Evolutionary conservation across 441 rosid genomes (phyloP), one percentile per base, ranked within the genome.

Genomic region (Isatis lusitanica): DNA sequence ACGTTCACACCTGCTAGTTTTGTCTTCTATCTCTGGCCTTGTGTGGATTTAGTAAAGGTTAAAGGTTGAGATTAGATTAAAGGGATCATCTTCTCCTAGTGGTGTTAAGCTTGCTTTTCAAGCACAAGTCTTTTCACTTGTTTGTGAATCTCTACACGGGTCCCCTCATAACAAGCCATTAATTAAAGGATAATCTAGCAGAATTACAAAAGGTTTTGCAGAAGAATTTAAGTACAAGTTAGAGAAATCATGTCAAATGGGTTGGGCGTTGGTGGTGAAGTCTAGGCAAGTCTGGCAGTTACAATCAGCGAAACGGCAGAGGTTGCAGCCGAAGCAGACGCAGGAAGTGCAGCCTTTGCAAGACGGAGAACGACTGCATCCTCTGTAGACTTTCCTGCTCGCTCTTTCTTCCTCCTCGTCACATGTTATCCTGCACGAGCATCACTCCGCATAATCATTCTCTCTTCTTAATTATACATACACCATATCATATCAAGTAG

Each of bases 331-430:
- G 24, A 93, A 93, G 85, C 98, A 96, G 38, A 96, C 98, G 31
- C 98, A 96, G 36, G 98, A 87, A 31, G 98, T 96, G 88, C 99
- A 96, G 6, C 99, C 98, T 76, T 88, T 87, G 83, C 99, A 96
- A 11, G 96, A 86, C 9, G 90, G 89, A 18, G 96, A 85, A 6
- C 93, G 87, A 63, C 70, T 74, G 80, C 99, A 96, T 39, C 99
- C 97, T 78, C 93, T 81, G 78, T 91, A 95, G 7, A 86, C 94
- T 83, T 89, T 87, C 64, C 99, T 83, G 69, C 97, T 93, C 33
- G 84, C 94, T 60, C 98, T 83, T 74, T 93, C 99, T 80, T 93
- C 99, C 4, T 89, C 98, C 61, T 87, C 92, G 36, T 88, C 96
- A n/a, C 99, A 90, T 21, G 83, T 84, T 65, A 91, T 71, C 73